These are phyloP conservation scores for Mallotus nudiflorus DNA, from an alignment of 345 rosid genomes.

Conservation along the genomic window DNA sequence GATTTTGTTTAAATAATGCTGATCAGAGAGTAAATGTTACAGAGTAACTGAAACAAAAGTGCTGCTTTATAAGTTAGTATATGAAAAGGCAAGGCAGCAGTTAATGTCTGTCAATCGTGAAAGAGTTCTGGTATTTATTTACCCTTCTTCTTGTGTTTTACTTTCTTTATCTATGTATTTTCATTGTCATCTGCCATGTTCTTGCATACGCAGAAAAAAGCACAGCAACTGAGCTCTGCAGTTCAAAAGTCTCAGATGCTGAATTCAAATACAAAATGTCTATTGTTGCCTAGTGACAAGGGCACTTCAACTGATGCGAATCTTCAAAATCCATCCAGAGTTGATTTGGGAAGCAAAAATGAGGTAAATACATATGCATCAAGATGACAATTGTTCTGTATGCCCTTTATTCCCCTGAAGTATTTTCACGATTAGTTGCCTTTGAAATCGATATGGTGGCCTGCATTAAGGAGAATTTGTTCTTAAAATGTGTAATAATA, in stretches of 20 bases:
- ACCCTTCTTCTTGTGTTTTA: slow-evolving; percentile 1
- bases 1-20: slow-evolving; percentile 19
- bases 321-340: slow-evolving; percentile 24
- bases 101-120: slow-evolving; percentile 53
- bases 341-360: slow-evolving; percentile 27
- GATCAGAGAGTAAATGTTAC: slow-evolving; percentile 37
- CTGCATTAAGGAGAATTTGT: background rate
- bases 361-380: slow-evolving; percentile 46
- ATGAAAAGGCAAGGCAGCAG: slow-evolving; percentile 68
- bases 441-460: background rate
- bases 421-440: background rate
- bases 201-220: slow-evolving; percentile 59
- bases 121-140: slow-evolving; percentile 59
- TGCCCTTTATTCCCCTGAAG: background rate
- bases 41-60: slow-evolving; percentile 58
- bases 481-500: background rate
- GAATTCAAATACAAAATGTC: slow-evolving; percentile 40
- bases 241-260: slow-evolving; percentile 51
- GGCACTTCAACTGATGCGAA: slow-evolving; percentile 20
- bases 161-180: slow-evolving; percentile 5
- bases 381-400: slow-evolving; percentile 21
- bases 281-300: slow-evolving; percentile 29
- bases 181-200: slow-evolving; percentile 28
- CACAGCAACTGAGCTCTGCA: slow-evolving; percentile 41
- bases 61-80: slow-evolving; percentile 53